Evolutionary conservation across 108 stramenopile genomes (phyloP), one percentile per base, ranked within the genome.

Genomic region (Nannochloropsis salina): DNA sequence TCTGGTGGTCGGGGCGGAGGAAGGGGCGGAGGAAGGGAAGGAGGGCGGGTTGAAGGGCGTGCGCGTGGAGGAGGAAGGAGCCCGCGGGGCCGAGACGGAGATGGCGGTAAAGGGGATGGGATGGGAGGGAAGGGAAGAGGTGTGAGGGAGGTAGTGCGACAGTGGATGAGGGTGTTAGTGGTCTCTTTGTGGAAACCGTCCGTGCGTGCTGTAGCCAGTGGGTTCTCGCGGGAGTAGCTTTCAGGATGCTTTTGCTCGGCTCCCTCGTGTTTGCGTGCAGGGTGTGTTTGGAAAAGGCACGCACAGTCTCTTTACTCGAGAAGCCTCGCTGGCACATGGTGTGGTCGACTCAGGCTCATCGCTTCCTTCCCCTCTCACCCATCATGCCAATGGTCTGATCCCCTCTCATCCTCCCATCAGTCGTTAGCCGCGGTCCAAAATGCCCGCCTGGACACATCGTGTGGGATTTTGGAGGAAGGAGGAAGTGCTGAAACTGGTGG

Each of bases 391-490:
- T 51, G 15, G 31, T 31, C 31, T 31, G 31, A 31, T 31, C 31
- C 15, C 47, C 1, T 51, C 47, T 51, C 20, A 22, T n/a, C 45
- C 80, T 85, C 80, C 22, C 1, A 42, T 20, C 79, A 20, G 45
- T 18, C 74, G n/a, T 18, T 85, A 21, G 85, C 42, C 41, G 85
- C 85, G n/a, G 21, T 44, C 61, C 85, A 85, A 61, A 61, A 42
- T 80, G 79, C 40, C 15, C 31, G 80, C 20, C 79, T 80, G 11
- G 90, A 90, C 86, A 90, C 90, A 1, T 90, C 90, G 18, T 90
- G 90, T 44, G 90, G 90, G 12, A 43, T 86, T 5, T 31, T 86
- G 41, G 90, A 90, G 79, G 90, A 90, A 83, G 90, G 90, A 8
- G 61, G 8, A 74, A 74, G 5, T 4, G 6, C 4, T 8, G 5